phyloP scores from a whole-genome alignment of 768 basidiomycete genomes.

The Basidioascus undulatus region DNA sequence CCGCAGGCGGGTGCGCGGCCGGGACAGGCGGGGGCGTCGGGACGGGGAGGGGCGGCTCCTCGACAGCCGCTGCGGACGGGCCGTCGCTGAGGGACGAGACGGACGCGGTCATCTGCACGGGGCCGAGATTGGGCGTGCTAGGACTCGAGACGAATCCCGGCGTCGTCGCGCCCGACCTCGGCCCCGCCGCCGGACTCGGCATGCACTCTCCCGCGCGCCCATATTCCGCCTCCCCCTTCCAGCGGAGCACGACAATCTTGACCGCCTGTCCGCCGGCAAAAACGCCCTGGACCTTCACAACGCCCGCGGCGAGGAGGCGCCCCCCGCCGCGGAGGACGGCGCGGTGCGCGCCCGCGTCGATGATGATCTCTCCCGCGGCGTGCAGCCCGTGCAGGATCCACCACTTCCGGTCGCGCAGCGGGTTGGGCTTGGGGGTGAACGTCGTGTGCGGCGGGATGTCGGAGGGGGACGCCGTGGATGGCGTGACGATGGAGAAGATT shows the following conservation, averaged over 20 bases:
- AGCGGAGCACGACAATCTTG: constrained; percentile 38
- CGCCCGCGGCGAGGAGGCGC: constrained; percentile 72
- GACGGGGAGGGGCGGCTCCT: no score
- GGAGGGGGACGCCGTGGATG: constrained; percentile 2
- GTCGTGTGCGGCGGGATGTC: constrained; percentile 65
- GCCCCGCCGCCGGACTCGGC: neutral
- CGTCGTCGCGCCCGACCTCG: no score
- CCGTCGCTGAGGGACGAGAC: constrained; percentile 22
- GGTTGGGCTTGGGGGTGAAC: constrained; percentile 48
- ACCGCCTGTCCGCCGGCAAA: constrained; percentile 94
- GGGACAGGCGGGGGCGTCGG: no score
- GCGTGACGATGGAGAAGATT: constrained; percentile 46
- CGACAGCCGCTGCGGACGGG: constrained; percentile 10
- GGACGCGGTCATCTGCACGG: constrained; percentile 25
- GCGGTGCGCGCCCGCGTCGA: constrained; percentile 67
- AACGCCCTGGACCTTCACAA: constrained; percentile 57
- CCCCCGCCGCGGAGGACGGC: constrained; percentile 73
- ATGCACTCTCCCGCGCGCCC: constrained; percentile 1
- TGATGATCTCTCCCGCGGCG: constrained; percentile 65
- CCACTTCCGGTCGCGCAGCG: constrained; percentile 64
- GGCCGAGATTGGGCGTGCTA: constrained; percentile 27
- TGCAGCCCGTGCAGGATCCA: constrained; percentile 94
- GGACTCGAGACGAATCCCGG: no score
- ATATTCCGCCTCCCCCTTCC: constrained; percentile 12
- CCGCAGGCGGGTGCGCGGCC: no score